Base-by-base conservation (phyloP, 2,329 filamentous ascomycete genomes). In the Pestalotiopsis sp. region DNA sequence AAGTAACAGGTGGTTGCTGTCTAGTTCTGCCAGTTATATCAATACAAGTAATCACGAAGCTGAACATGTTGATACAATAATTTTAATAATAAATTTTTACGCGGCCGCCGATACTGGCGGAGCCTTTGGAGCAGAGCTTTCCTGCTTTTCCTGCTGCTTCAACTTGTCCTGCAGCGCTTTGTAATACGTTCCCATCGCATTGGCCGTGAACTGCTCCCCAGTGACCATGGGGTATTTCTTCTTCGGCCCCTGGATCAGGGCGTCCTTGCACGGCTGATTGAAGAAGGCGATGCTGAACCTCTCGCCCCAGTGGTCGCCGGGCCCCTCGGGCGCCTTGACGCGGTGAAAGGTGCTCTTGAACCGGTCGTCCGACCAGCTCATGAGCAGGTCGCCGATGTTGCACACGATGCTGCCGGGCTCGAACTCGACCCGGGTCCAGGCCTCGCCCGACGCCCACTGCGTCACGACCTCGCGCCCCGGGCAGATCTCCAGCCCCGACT, bases 291-390 rank as follows among this genome's bases (percentile, higher is more conserved):
- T 88, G 74, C 86, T 89, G 75, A 88, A 90, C 59, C 89, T 81
- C 71, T 86, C 84, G 7, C 87, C 87, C 72, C 84, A 90, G 74
- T 84, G 88, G 72, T 84, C 75, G 67, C 85, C 83, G 0, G 79
- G 78, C 71, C 89, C 86, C 41, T 77, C 81, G 0, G 87, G 87
- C 6, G 45, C 45, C 85, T 88, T 88, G 68, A 91, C 88, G 3
- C 88, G 83, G 76, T 90, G 89, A 67, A 89, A 88, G 0, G 88
- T 90, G 56, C 84, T 87, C 78, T 90, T 90, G 80, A 90, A 90
- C 17, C 88, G 83, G 75, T 90, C 89, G 73, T 91, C 88, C n/a
- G 83, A 86, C 87, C 88, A 90, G 49, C 81, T 84, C 89, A 91
- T 90, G 25, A 91, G 80, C 70, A 90, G 78, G 74, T 91, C 89